These are phyloP conservation scores for Diospyros lotus DNA, from an alignment of 148 eudicot genomes.

Conservation along the genomic window DNA sequence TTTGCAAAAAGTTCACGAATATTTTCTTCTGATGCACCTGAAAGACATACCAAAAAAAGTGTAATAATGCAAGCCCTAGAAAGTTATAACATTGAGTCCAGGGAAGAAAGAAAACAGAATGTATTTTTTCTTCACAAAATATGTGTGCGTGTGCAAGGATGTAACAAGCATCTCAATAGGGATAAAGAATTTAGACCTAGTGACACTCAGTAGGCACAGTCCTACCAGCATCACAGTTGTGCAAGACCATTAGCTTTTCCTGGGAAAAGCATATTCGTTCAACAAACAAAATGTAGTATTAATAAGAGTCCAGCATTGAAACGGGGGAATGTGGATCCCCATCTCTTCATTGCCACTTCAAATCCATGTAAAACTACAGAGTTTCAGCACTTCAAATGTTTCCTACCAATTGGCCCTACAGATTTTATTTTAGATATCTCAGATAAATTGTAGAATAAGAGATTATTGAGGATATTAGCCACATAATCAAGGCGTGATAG, in stretches of 20 bases:
- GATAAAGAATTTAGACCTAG: background rate
- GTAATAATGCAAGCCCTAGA: background rate
- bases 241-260: background rate
- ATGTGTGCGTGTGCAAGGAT: background rate
- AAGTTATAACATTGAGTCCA: background rate
- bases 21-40: conserved; percentile 88
- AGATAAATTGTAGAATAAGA: too few species aligned
- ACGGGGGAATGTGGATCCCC: too few species aligned
- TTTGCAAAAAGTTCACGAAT: conserved; percentile 77
- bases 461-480: too few species aligned
- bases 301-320: background rate
- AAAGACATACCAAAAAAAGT: conserved; percentile 7
- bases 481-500: too few species aligned
- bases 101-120: background rate
- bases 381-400: background rate
- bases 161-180: background rate
- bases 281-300: background rate
- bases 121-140: background rate
- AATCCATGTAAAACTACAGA: background rate
- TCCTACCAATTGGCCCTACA: too few species aligned
- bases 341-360: background rate
- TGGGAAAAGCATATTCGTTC: background rate
- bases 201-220: background rate
- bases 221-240: background rate
- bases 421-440: too few species aligned